Evolutionary conservation across 1,139 yeast genomes (phyloP), one percentile per base, ranked within the genome.

Genomic region (Entelexis paramagnoliae): DNA sequence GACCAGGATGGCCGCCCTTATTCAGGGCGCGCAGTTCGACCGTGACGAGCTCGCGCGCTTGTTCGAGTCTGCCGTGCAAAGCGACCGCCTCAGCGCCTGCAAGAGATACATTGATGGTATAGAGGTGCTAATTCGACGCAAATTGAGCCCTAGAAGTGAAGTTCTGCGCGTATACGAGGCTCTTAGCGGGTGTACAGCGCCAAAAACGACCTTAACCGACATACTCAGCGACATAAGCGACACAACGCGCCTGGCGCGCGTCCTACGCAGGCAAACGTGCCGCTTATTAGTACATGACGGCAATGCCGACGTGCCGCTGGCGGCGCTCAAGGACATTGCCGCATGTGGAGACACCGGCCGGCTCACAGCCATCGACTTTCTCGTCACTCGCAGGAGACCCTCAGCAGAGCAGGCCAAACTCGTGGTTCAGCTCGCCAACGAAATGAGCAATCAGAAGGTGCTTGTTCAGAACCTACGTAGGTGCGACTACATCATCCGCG

Each of bases 311-410:
- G 9, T 53, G 7, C 11, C 48, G n/a, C n/a, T n/a, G 6, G 33
- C 17, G 11, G 17, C 16, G 14, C 38, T 51, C 8, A 14, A 10
- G 10, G 33, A 10, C 2, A 8, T 48, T 3, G 51, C 50, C 2
- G 38, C 48, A 3, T 14, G 33, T 13, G 29, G 28, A 3, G 55
- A 53, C 19, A 4, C 29, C 5, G 56, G 56, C 20, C 39, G 48
- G 10, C 39, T 51, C 11, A 48, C 55, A 2, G 56, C 39, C 10
- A 46, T 53, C 6, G 56, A 53, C 38, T 51, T 46, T 45, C 38
- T 51, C 2, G 24, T 51, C 11, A 49, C 56, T 3, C 38, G 55
- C 4, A 11, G n/a, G 2, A 36, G 10, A 16, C 44, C 49, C 3
- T 14, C 8, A 8, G 10, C n/a, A 14, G 45, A 34, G 17, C 40